Base-by-base conservation (phyloP, 495 filamentous ascomycete genomes). In the Aspergillus olivimuriae region DNA sequence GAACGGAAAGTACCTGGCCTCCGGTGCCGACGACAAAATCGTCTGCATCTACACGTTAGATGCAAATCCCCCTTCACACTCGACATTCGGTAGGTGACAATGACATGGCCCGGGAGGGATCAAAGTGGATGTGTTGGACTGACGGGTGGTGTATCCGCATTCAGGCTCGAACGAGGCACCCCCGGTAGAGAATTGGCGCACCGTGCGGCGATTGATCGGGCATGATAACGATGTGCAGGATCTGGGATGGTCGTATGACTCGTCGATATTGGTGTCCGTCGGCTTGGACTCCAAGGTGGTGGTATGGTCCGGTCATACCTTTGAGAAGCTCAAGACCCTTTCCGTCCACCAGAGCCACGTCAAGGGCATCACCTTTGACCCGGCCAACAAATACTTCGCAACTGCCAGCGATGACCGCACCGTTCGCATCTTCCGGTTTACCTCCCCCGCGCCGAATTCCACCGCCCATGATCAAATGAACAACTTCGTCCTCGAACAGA, bases 171-270 rank as follows among this genome's bases (percentile, higher is more conserved):
- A 94, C 56, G 94, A 97, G 54, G 78, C 87, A 21, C 89, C 90
- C 1, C 88, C 91, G 0, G 85, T 91, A 17, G 92, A 99, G 68
- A 95, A 94, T 55, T 99, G 92, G 92, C 87, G 92, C 58, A 94
- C 94, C 23, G 79, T 87, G 45, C 83, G 87, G 46, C 84, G 92
- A 49, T 70, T 99, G 38, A 91, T 94, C 36, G 94, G 94, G 7
- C 92, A 99, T 57, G 92, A 99, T 40, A 97, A 97, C 63, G 92
- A 99, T 69, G 89, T 99, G 28, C 92, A 97, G 64, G 94, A 99
- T 73, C 72, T 97, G 43, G 92, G 87, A 22, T 99, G 92, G 92
- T 94, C 92, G 24, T 83, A 84, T 55, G 92, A 99, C 69, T 92
- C 89, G 19, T 95, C 89, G 1, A 87, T 99, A 19, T 68, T 99